These are phyloP conservation scores for Xylaria scruposa DNA, from an alignment of 495 filamentous ascomycete genomes.

Conservation along the genomic window DNA sequence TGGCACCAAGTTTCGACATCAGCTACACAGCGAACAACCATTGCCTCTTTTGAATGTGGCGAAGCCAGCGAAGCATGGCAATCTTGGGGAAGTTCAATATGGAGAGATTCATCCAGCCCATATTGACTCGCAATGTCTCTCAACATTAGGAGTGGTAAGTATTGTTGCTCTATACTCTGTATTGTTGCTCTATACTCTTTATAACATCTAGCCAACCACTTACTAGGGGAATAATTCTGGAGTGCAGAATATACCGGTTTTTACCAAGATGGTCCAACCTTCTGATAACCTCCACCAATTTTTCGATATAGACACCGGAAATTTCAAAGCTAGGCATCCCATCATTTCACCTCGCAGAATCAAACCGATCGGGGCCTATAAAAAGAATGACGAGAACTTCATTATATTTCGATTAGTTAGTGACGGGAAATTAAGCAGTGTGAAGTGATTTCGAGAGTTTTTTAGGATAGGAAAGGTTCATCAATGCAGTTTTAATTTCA, in stretches of 20 bases:
- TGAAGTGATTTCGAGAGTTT: background rate
- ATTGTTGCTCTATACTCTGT: too few relatives aligned
- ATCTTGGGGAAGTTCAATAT: background rate
- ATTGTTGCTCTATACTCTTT: background rate
- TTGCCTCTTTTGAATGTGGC: background rate
- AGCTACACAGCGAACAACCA: background rate
- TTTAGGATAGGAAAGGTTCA: too few relatives aligned
- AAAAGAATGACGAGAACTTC: background rate
- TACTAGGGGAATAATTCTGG: background rate
- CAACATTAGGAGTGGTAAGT: background rate
- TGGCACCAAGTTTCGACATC: background rate
- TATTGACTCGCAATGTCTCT: background rate
- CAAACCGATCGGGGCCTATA: background rate
- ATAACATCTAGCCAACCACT: background rate
- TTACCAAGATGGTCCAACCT: background rate
- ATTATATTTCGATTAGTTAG: background rate
- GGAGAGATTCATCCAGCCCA: constrained; percentile 5
- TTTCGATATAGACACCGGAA: constrained; percentile 6
- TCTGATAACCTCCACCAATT: background rate
- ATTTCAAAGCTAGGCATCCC: background rate
- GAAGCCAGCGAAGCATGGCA: background rate
- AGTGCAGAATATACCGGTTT: background rate
- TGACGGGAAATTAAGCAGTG: background rate
- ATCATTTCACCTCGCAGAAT: background rate
- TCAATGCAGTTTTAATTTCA: too few relatives aligned